Conservation (phyloP, 371 early-diverging fungal genomes). For the Dichotomocladium elegans region DNA sequence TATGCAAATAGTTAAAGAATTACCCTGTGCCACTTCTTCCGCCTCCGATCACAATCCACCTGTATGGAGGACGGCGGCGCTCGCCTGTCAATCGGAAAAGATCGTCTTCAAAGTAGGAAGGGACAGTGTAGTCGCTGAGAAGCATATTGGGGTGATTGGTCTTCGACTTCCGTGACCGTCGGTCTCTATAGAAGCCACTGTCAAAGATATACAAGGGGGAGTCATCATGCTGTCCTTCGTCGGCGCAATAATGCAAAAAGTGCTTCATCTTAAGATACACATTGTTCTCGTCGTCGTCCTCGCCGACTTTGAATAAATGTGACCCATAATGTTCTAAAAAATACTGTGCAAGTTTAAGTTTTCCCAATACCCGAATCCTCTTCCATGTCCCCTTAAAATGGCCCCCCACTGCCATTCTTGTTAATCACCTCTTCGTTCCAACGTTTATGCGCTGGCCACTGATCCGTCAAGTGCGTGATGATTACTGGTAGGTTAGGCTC, state of each 20-base stretch:
- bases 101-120: slow-evolving; percentile 75
- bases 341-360: slow-evolving; percentile 19
- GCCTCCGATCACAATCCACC: slow-evolving; percentile 68
- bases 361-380: background rate
- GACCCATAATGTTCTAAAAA: slow-evolving; percentile 50
- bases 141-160: slow-evolving; percentile 23
- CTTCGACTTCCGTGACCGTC: slow-evolving; percentile 11
- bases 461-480: slow-evolving; percentile 55
- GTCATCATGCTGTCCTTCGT: slow-evolving; percentile 63
- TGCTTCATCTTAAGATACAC: slow-evolving; percentile 75
- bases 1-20: slow-evolving; percentile 1
- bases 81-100: slow-evolving; percentile 66
- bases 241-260: slow-evolving; percentile 56
- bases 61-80: slow-evolving; percentile 58
- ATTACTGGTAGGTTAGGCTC: slow-evolving; percentile 58
- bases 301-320: slow-evolving; percentile 76
- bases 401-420: background rate
- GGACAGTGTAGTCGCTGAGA: slow-evolving; percentile 65
- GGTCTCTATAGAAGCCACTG: slow-evolving; percentile 51
- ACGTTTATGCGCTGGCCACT: slow-evolving; percentile 56
- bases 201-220: slow-evolving; percentile 86
- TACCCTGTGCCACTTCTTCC: slow-evolving; percentile 66
- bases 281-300: slow-evolving; percentile 73
- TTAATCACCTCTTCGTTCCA: slow-evolving; percentile 60
- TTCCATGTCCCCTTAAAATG: background rate